Evolutionary conservation across 169 alveolate species (phyloP).

Genomic region (Gregarina niphandrodes): DNA sequence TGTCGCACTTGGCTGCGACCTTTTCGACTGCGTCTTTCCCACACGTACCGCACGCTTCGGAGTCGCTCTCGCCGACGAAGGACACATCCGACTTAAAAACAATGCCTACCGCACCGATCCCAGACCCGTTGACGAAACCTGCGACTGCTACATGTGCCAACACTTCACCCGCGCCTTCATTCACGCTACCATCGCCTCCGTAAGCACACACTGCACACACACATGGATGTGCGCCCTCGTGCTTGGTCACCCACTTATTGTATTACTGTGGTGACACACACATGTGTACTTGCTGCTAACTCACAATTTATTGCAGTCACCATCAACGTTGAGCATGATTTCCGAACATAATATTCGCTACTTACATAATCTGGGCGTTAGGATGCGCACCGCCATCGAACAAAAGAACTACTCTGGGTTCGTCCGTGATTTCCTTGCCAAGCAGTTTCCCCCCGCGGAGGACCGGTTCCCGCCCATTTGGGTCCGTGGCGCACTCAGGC

Average conservation of each 20-base stretch:
- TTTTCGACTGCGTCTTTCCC: conserved; percentile 96
- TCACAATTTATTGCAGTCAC: no score
- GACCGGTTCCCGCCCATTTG: no score
- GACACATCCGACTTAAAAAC: conserved; percentile 34
- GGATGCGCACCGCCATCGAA: background rate
- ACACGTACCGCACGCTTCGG: conserved; percentile 95
- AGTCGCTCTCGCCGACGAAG: conserved; percentile 55
- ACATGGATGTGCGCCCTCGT: no score
- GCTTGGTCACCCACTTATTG: no score
- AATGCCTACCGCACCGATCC: conserved; percentile 37
- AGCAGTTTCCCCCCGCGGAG: background rate
- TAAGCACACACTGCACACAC: no score
- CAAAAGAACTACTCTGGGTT: background rate
- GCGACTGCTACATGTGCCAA: conserved; percentile 70
- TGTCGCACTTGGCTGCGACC: conserved; percentile 89
- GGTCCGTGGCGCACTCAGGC: no score
- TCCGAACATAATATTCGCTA: conserved; percentile 66
- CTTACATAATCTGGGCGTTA: conserved; percentile 12
- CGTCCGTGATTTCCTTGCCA: conserved; percentile 1
- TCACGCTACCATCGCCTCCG: conserved; percentile 40
- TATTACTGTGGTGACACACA: no score
- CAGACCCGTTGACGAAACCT: conserved; percentile 59
- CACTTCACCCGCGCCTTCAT: conserved; percentile 66
- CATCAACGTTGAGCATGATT: conserved; percentile 19
- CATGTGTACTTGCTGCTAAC: no score